phyloP scores from a whole-genome alignment of 2,329 filamentous ascomycete genomes.

The Colletotrichum nymphaeae region DNA sequence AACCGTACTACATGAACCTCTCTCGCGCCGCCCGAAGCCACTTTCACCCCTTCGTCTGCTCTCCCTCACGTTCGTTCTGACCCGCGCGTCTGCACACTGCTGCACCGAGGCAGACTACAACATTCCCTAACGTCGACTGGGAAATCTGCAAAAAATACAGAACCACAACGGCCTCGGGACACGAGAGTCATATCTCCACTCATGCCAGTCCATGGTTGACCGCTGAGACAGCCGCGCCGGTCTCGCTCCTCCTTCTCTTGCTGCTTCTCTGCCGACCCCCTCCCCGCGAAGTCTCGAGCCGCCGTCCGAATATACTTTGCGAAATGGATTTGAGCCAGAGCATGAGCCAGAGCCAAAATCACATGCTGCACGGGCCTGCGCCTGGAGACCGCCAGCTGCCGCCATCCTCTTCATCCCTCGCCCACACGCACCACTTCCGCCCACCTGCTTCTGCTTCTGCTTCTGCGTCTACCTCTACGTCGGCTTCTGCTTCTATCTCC shows the following conservation, averaged over 20 bases:
- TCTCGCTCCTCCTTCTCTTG: constrained; percentile 30
- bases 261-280: constrained; percentile 13
- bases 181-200: constrained; percentile 29
- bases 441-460: constrained; percentile 9
- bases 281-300: constrained; percentile 21
- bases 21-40: constrained; percentile 30
- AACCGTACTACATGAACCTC: constrained; percentile 32
- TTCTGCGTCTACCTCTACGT: constrained; percentile 9
- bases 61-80: constrained; percentile 18
- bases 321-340: constrained; percentile 38
- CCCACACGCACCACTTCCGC: constrained; percentile 17
- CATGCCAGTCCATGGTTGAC: constrained; percentile 35
- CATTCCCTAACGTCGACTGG: background rate
- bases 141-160: background rate
- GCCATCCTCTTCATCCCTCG: constrained; percentile 31
- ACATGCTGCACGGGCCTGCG: constrained; percentile 54
- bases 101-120: constrained; percentile 5
- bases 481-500: constrained; percentile 15
- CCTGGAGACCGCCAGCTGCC: constrained; percentile 40
- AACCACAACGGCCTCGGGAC: constrained; percentile 21
- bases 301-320: constrained; percentile 35
- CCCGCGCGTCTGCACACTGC: constrained; percentile 11
- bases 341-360: constrained; percentile 51
- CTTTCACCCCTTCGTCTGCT: constrained; percentile 11
- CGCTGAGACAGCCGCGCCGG: constrained; percentile 35